A percentile compares a stretch with the other conserved stretches of the same genome.
These are phyloP conservation scores for Ramalina peruviana DNA, from an alignment of 495 filamentous ascomycete genomes.

Conservation along the genomic window DNA sequence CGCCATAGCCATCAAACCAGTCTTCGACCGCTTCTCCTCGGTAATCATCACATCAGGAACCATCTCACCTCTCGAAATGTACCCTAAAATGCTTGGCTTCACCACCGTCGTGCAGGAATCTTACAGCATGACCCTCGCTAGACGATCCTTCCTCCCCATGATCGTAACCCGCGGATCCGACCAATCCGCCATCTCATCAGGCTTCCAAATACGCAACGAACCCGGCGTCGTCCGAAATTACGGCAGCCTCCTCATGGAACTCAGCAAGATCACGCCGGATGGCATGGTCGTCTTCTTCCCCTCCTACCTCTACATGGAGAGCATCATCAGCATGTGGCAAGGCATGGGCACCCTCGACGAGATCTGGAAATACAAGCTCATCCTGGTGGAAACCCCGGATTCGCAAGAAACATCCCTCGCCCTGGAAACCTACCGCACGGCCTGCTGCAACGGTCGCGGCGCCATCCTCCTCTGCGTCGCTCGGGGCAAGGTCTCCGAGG, in stretches of 20 bases:
- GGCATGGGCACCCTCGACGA: constrained; percentile 93
- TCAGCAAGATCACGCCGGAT: constrained; percentile 87
- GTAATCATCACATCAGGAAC: constrained; percentile 98
- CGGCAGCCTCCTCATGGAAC: constrained; percentile 81
- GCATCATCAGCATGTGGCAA: constrained; percentile 97
- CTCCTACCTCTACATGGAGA: constrained; percentile 98
- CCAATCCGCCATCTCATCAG: constrained; percentile 77
- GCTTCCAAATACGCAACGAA: constrained; percentile 90
- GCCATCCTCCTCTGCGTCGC: constrained; percentile 89
- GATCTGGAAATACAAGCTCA: constrained; percentile 98
- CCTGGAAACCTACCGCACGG: constrained; percentile 90
- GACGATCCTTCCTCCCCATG: constrained; percentile 93
- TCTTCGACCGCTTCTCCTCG: constrained; percentile 92
- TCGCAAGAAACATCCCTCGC: constrained; percentile 93
- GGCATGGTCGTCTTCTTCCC: constrained; percentile 99
- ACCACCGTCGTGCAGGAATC: constrained; percentile 85
- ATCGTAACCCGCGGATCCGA: constrained; percentile 92
- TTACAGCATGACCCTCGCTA: constrained; percentile 90
- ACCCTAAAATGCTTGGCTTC: constrained; percentile 96
- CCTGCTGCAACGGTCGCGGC: constrained; percentile 91
- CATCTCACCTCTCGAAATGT: constrained; percentile 95
- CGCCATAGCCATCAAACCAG: constrained; percentile 94
- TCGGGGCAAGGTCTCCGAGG: constrained; percentile 92
- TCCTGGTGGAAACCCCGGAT: constrained; percentile 95
- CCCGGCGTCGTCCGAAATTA: constrained; percentile 91